Evolutionary conservation across 75 land plant species (phyloP).

Genomic region (Azolla pinnata): DNA sequence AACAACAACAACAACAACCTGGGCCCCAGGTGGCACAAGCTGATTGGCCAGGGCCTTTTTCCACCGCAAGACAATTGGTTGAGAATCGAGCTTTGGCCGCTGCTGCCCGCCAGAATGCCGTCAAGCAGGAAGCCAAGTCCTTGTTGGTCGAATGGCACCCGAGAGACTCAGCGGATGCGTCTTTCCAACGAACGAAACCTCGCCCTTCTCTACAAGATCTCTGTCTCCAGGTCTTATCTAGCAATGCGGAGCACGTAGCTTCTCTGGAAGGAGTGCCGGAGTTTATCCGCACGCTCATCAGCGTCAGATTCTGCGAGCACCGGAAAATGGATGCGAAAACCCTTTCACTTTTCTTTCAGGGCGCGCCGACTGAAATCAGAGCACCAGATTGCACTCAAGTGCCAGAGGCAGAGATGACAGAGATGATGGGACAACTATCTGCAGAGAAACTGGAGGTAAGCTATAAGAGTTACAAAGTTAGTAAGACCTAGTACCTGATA

Average conservation of each 20-base stretch:
- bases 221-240: constrained; percentile 27
- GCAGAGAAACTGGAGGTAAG: constrained; percentile 37
- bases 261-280: constrained; percentile 58
- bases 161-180: constrained; percentile 4
- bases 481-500: background rate
- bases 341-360: constrained; percentile 26
- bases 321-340: constrained; percentile 36
- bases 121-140: background rate
- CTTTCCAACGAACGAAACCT: background rate
- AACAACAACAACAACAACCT: background rate
- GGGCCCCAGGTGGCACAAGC: constrained; percentile 3
- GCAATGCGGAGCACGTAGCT: constrained; percentile 42
- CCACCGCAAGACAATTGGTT: constrained; percentile 58
- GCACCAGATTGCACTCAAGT: constrained; percentile 54
- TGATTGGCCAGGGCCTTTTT: constrained; percentile 87
- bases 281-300: constrained; percentile 22
- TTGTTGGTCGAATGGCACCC: constrained; percentile 21
- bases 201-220: constrained; percentile 37
- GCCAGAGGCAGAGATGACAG: constrained; percentile 34
- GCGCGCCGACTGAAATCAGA: constrained; percentile 38
- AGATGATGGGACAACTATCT: constrained; percentile 23
- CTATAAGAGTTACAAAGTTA: background rate
- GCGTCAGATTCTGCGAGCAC: constrained; percentile 31
- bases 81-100: constrained; percentile 30
- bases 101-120: constrained; percentile 8